Conservation (phyloP, 2,329 filamentous ascomycete genomes). For the Penicillium sp. region DNA sequence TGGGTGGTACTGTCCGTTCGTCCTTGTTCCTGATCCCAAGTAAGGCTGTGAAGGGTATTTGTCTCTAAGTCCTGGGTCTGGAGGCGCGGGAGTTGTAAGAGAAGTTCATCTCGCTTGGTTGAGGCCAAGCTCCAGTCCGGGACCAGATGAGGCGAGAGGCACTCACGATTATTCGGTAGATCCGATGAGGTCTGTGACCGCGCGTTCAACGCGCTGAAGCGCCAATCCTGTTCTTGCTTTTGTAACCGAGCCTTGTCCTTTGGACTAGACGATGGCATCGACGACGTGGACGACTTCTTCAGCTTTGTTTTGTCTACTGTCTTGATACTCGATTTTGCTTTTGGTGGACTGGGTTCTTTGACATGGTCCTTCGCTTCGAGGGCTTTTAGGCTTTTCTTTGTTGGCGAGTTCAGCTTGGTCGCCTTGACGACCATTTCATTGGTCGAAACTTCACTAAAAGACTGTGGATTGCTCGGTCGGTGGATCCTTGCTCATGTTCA, state of each 20-base stretch:
- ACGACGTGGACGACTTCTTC: conserved; percentile 9
- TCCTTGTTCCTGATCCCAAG: background rate
- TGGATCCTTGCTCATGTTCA: background rate
- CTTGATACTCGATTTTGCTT: background rate
- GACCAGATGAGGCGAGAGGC: background rate
- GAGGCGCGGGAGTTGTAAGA: conserved; percentile 20
- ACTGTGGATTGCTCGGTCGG: background rate
- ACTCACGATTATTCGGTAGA: conserved; percentile 1
- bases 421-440: conserved; percentile 3
- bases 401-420: background rate
- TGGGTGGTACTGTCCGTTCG: background rate
- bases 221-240: background rate
- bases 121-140: background rate
- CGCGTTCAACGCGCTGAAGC: conserved; percentile 4
- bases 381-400: background rate
- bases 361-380: background rate
- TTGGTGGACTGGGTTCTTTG: background rate
- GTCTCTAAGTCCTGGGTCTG: conserved; percentile 15
- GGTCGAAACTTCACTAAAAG: background rate
- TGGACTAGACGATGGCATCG: conserved; percentile 9
- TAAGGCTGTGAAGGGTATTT: conserved; percentile 1
- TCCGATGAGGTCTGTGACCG: conserved; percentile 12
- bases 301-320: background rate
- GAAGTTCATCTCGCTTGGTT: conserved; percentile 12
- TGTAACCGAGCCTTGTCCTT: background rate